Base-by-base conservation (phyloP, 352 stramenopile genomes). In the Pythium diclinum region DNA sequence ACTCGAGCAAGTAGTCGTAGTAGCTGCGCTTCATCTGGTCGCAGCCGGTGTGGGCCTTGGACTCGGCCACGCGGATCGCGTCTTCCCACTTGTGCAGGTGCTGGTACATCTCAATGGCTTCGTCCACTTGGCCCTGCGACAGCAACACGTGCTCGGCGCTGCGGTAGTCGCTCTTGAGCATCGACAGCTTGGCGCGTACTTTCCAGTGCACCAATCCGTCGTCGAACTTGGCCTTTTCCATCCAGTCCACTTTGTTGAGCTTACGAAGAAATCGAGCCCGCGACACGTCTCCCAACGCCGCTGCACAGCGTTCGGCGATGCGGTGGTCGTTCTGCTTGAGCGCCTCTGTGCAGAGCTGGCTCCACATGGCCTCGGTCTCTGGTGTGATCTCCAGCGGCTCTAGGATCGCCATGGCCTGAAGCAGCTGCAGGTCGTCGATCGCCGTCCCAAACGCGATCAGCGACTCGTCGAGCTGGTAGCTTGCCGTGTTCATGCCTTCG, bases 101-200 rank as follows among this genome's bases (percentile, higher is more conserved):
- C 73, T 98, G 88, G 71, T 98, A 98, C 92, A 98, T 98, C 33
- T 93, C 78, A 55, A 98, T 97, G 11, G 92, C 91, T 32, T 98
- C 94, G 55, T 98, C 91, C 17, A 97, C 69, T 75, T 97, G 91
- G 34, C 84, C 83, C 63, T 98, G 92, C 0, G 89, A 88, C 17
- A 98, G 74, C 44, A 98, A 68, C 36, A 98, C 84, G 63, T 96
- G 83, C 76, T 98, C 94, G 3, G 94, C 93, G 44, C 82, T 87
- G 28, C 85, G 78, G 54, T 96, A 92, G 71, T 98, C 89, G 67
- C 96, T 96, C 60, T 94, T 88, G 56, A 98, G 80, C 44, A 97
- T 64, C 19, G 82, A 79, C 25, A 97, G 74, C 33, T 77, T 78
- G 11, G 90, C 79, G 28, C 90, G 88, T 13, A 97, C 91, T 62